A percentile compares a stretch with the other conserved stretches of the same genome.
Conservation (phyloP, 139 green algal species). For the Spirogloea muscicola region DNA sequence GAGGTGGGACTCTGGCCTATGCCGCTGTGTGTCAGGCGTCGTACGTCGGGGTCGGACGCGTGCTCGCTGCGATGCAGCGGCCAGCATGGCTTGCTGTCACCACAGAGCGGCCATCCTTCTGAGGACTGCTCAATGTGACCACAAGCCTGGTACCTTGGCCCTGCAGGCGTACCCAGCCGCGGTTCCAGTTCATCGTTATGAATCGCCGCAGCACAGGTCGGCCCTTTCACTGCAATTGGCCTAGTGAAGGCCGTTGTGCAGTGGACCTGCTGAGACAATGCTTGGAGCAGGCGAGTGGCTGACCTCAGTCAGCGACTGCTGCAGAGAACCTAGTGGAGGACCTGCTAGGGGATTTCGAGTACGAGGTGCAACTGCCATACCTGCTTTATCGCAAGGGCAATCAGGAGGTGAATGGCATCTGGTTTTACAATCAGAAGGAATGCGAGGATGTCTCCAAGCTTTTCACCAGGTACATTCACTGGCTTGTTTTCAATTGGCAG, state of each 20-base stretch:
- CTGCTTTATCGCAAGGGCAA: slow-evolving; percentile 76
- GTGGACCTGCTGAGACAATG: neutral
- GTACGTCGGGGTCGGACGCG: no score
- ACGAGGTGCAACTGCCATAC: slow-evolving; percentile 74
- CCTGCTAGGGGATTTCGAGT: slow-evolving; percentile 63
- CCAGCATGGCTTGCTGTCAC: no score
- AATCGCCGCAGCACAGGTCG: slow-evolving; percentile 76
- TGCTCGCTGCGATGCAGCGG: no score
- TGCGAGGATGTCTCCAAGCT: slow-evolving; percentile 62
- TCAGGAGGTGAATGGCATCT: slow-evolving; percentile 82
- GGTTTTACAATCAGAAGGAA: slow-evolving; percentile 83
- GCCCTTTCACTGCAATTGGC: no score
- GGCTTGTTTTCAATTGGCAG: neutral
- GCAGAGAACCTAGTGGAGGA: slow-evolving; percentile 76
- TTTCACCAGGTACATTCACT: slow-evolving; percentile 49
- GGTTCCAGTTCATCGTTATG: slow-evolving; percentile 82
- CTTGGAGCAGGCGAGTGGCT: neutral
- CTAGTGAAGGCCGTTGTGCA: no score
- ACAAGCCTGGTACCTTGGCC: no score
- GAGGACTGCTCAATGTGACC: no score
- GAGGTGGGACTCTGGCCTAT: no score
- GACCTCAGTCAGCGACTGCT: neutral
- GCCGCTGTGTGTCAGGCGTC: no score
- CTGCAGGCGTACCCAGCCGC: slow-evolving; percentile 49
- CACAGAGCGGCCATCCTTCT: no score